A percentile compares a stretch with the other conserved stretches of the same genome.
phyloP scores from a whole-genome alignment of 768 basidiomycete species.

The Lentinula detonsa region DNA sequence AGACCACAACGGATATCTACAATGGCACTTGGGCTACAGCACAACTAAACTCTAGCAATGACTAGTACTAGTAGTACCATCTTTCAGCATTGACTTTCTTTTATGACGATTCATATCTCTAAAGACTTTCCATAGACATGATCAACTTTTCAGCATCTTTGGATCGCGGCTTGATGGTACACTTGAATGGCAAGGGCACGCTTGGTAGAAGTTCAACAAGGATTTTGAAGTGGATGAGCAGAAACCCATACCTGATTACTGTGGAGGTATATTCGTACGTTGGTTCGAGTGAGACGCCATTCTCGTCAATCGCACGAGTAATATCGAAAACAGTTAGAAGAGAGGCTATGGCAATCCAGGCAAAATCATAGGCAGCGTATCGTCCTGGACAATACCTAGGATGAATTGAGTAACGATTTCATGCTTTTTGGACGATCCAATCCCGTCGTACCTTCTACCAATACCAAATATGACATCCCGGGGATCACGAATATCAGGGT shows the following conservation, averaged over 20 bases:
- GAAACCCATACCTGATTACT: not conserved
- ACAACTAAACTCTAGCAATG: no score
- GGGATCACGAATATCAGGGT: constrained; percentile 5
- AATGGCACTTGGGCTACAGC: no score
- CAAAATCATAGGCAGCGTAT: constrained; percentile 3
- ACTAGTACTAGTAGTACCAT: no score
- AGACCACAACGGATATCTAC: no score
- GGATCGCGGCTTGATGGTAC: not conserved
- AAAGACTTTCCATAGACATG: not conserved
- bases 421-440: not conserved
- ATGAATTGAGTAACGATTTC: not conserved
- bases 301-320: constrained; percentile 4
- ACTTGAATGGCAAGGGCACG: constrained; percentile 5
- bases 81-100: no score
- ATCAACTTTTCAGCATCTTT: constrained; percentile 3
- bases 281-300: constrained; percentile 9
- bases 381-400: constrained; percentile 8
- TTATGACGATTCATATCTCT: no score
- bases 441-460: not conserved
- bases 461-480: constrained; percentile 3
- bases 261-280: constrained; percentile 3
- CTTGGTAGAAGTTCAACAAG: not conserved
- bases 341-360: constrained; percentile 15
- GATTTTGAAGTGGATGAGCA: not conserved
- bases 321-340: constrained; percentile 18